Evolutionary conservation across 768 basidiomycete species (phyloP).

Genomic region (Paxillus rubicundulus): DNA sequence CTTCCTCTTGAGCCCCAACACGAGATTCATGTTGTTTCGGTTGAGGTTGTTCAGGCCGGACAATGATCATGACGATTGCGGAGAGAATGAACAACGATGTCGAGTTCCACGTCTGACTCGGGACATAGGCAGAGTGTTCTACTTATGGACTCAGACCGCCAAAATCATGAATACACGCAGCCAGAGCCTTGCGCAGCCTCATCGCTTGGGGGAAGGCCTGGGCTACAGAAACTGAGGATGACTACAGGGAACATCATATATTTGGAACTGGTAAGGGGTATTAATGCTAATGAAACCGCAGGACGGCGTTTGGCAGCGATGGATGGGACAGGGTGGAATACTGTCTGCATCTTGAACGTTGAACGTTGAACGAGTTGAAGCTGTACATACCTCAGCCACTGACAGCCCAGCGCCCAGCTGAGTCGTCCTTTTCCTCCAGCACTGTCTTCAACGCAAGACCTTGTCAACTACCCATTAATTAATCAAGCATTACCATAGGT

Average conservation of each 20-base stretch:
- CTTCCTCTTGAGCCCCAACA: neutral
- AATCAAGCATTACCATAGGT: constrained; percentile 13
- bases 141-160: neutral
- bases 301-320: no score
- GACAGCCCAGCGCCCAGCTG: neutral
- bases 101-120: neutral
- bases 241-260: no score
- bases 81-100: neutral
- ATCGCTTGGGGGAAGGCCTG: neutral
- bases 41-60: constrained; percentile 6
- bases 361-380: no score
- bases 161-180: no score
- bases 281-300: no score
- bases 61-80: constrained; percentile 3
- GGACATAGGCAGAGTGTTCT: neutral
- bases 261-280: no score
- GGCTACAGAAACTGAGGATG: no score
- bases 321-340: no score
- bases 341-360: no score
- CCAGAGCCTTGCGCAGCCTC: constrained; percentile 5
- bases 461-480: neutral
- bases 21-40: neutral
- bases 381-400: no score
- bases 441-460: neutral
- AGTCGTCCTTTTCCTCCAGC: neutral